Percentiles rank a stretch among this genome's conserved stretches.
These are phyloP conservation scores for Corylus americana DNA, from an alignment of 306 rosid species.

Conservation along the genomic window DNA sequence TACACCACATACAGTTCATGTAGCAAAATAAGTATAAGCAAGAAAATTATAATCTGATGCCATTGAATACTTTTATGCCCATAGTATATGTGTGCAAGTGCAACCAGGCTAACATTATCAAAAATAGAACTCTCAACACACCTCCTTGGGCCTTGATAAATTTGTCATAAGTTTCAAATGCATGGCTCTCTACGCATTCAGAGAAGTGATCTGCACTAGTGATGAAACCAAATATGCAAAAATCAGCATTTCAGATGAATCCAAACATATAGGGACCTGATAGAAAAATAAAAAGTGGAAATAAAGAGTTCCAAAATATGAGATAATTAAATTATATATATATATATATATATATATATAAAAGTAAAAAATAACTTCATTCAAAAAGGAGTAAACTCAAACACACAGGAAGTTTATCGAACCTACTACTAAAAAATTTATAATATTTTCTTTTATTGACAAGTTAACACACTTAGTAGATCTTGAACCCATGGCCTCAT, in stretches of 20 bases:
- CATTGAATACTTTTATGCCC: not conserved
- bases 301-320: not conserved
- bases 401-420: not conserved
- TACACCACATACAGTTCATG: not conserved
- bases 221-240: slow-evolving; percentile 31
- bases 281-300: slow-evolving; percentile 19
- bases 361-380: not conserved
- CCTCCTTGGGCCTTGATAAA: slow-evolving; percentile 86
- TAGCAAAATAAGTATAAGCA: slow-evolving; percentile 22
- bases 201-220: slow-evolving; percentile 88
- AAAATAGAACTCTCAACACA: slow-evolving; percentile 24
- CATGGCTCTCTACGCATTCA: slow-evolving; percentile 92
- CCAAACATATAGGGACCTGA: not conserved
- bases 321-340: not conserved
- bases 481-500: not conserved
- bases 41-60: slow-evolving; percentile 20
- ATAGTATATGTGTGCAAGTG: not conserved
- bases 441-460: too few relatives aligned
- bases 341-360: not conserved
- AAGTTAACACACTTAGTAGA: too few relatives aligned
- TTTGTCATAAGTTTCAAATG: slow-evolving; percentile 88
- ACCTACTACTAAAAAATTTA: not conserved
- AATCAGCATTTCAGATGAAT: slow-evolving; percentile 25
- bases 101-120: not conserved
- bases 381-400: not conserved